Evolutionary conservation across 2,329 filamentous ascomycete genomes (phyloP).

Genomic region (Thielaviopsis punctulata): DNA sequence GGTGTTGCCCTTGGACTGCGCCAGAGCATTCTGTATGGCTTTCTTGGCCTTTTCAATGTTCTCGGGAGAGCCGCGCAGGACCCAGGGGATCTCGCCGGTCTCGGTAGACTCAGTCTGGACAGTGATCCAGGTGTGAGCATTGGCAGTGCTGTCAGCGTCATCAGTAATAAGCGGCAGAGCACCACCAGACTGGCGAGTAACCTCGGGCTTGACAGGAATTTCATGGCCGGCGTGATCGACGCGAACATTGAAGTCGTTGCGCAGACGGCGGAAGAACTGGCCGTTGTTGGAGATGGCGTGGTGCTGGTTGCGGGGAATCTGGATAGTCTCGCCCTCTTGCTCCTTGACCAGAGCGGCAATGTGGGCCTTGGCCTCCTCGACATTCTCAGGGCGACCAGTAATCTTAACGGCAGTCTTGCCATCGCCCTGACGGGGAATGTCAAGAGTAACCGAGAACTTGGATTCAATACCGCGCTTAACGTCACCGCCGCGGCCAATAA

Average conservation of each 20-base stretch:
- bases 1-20: constrained; percentile 50
- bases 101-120: constrained; percentile 46
- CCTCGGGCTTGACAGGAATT: constrained; percentile 51
- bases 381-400: constrained; percentile 57
- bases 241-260: constrained; percentile 71
- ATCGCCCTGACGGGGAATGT: constrained; percentile 80
- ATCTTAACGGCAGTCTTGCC: constrained; percentile 76
- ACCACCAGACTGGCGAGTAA: constrained; percentile 38
- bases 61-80: constrained; percentile 63
- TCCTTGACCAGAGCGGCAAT: constrained; percentile 66
- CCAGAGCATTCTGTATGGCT: constrained; percentile 53
- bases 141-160: constrained; percentile 45
- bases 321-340: constrained; percentile 73
- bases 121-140: constrained; percentile 69
- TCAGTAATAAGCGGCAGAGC: constrained; percentile 86
- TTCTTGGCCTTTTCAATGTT: constrained; percentile 68
- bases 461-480: constrained; percentile 70
- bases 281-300: constrained; percentile 76
- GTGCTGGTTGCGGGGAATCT: constrained; percentile 68
- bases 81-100: constrained; percentile 70
- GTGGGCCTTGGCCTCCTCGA: constrained; percentile 75
- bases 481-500: constrained; percentile 87
- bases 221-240: constrained; percentile 79
- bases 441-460: constrained; percentile 70
- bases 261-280: constrained; percentile 80